These are phyloP conservation scores for Pestalotiopsis sp. DNA, from an alignment of 2,329 filamentous ascomycete genomes.

Conservation along the genomic window DNA sequence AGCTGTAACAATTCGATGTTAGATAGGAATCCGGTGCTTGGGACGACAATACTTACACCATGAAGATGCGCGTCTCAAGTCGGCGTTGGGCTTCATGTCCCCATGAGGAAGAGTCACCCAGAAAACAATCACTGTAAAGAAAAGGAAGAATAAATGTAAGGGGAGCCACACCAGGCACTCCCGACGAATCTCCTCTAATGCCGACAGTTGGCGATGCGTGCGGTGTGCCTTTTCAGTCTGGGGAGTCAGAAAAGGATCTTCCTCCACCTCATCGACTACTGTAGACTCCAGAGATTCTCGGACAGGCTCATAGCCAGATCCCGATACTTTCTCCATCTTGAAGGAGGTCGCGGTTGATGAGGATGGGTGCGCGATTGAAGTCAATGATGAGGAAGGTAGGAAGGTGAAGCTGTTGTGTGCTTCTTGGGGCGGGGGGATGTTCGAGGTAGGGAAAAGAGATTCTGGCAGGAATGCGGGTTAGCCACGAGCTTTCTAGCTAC, in stretches of 20 bases:
- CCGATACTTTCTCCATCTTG: background rate
- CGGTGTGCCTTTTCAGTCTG: background rate
- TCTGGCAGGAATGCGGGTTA: too few relatives aligned
- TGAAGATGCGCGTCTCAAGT: conserved; percentile 1
- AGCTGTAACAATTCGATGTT: background rate
- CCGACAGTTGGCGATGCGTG: background rate
- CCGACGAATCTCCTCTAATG: background rate
- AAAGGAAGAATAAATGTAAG: background rate
- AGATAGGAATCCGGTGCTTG: background rate
- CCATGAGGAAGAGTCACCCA: background rate
- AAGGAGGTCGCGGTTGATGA: background rate
- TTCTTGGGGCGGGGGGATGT: too few relatives aligned
- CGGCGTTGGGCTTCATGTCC: background rate
- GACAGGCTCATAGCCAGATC: background rate
- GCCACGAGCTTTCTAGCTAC: too few relatives aligned
- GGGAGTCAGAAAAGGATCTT: background rate
- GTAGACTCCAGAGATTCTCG: background rate
- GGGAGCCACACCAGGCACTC: background rate
- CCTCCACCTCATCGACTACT: background rate
- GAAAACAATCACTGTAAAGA: background rate
- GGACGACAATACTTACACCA: conserved; percentile 2
- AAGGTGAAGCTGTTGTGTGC: too few relatives aligned
- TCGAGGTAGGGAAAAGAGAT: too few relatives aligned
- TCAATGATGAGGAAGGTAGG: background rate
- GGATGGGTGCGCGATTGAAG: background rate